phyloP scores from a whole-genome alignment of 805 yeast species.

The Starmerella tilneyi region DNA sequence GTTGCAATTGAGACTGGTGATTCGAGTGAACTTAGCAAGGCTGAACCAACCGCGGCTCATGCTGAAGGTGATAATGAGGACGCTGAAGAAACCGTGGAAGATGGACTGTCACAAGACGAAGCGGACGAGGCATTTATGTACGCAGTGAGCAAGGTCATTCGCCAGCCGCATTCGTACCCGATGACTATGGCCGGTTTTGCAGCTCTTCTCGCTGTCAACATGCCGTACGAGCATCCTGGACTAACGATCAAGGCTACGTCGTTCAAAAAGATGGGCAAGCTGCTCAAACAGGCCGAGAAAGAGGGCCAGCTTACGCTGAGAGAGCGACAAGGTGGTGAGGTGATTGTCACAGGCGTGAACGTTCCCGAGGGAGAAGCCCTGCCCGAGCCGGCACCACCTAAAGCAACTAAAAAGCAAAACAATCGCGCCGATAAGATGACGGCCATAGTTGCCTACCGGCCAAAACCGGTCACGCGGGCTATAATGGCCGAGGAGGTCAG shows the following conservation, averaged over 20 bases:
- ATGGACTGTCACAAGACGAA: constrained; percentile 18
- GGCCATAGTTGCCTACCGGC: constrained; percentile 27
- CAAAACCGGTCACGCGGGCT: constrained; percentile 24
- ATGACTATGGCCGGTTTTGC: constrained; percentile 57
- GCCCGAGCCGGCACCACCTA: constrained; percentile 12
- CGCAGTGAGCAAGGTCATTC: constrained; percentile 60
- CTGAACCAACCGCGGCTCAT: background rate
- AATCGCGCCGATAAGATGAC: constrained; percentile 17
- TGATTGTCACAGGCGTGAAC: constrained; percentile 45
- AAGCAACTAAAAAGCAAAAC: constrained; percentile 7
- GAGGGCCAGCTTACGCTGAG: constrained; percentile 55
- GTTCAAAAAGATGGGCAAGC: constrained; percentile 84
- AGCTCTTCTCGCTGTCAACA: constrained; percentile 54
- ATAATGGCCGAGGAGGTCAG: constrained; percentile 19
- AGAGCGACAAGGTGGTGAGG: constrained; percentile 77
- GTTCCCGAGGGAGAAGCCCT: constrained; percentile 17
- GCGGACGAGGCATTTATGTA: constrained; percentile 54
- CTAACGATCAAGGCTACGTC: constrained; percentile 57
- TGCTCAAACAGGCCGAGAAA: constrained; percentile 78
- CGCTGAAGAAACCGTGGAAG: too few relatives aligned
- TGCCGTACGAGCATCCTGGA: constrained; percentile 43
- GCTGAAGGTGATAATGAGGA: constrained; percentile 6
- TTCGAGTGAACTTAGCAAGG: background rate
- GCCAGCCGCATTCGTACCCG: constrained; percentile 43
- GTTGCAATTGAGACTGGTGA: background rate